These are phyloP conservation scores for Pythium guiyangense DNA, from an alignment of 352 stramenopile genomes.

Conservation along the genomic window DNA sequence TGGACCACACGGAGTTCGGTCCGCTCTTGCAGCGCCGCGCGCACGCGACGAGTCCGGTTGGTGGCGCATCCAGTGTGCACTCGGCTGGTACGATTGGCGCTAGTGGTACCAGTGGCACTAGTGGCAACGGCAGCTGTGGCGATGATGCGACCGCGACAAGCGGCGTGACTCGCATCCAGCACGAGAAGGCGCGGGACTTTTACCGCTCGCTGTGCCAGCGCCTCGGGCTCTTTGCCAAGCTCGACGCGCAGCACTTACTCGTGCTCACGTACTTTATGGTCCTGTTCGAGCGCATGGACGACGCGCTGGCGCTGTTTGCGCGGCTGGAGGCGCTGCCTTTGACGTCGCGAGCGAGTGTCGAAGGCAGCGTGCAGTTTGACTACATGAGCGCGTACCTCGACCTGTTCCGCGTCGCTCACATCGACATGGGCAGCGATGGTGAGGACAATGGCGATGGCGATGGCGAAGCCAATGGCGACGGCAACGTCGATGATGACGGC, in stretches of 20 bases:
- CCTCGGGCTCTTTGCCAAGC: constrained; percentile 21
- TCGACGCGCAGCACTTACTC: constrained; percentile 26
- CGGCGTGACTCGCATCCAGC: constrained; percentile 7
- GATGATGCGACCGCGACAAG: no score
- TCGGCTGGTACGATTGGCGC: no score
- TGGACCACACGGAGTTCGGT: no score
- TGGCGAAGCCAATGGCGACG: no score
- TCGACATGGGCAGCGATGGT: background rate
- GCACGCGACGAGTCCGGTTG: no score
- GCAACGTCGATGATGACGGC: background rate
- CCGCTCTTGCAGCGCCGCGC: no score
- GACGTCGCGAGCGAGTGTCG: constrained; percentile 5
- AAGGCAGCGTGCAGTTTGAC: constrained; percentile 40
- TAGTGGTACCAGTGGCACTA: no score
- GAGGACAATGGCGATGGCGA: background rate
- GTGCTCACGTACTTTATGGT: constrained; percentile 49
- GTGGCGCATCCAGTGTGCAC: no score
- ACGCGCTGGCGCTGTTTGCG: constrained; percentile 30
- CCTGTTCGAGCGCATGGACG: constrained; percentile 33
- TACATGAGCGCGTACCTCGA: constrained; percentile 64
- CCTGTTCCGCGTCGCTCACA: constrained; percentile 26
- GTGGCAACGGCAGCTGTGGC: no score
- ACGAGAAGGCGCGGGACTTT: constrained; percentile 31
- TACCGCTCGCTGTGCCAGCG: constrained; percentile 39
- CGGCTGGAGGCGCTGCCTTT: constrained; percentile 12